Conservation (phyloP, 345 rosid genomes). For the Salix caprea region DNA sequence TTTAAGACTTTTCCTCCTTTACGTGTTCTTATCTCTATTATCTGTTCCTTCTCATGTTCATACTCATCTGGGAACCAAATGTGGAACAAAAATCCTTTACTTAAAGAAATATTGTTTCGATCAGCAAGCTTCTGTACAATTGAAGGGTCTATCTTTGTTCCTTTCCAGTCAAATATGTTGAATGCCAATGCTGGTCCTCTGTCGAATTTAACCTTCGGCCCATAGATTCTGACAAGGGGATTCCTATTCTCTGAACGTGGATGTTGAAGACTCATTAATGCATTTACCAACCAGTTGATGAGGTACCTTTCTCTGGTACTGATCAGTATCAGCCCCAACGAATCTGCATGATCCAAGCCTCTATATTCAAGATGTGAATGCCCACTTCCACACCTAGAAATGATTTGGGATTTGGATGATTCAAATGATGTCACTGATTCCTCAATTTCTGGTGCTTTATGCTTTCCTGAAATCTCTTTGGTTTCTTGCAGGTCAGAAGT, state of each 20-base stretch:
- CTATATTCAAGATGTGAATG: constrained; percentile 37
- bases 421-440: constrained; percentile 25
- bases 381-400: neutral
- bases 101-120: constrained; percentile 51
- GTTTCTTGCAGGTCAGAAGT: constrained; percentile 16
- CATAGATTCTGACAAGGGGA: constrained; percentile 56
- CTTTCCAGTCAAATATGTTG: constrained; percentile 88
- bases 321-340: constrained; percentile 54
- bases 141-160: constrained; percentile 57
- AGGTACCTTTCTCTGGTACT: constrained; percentile 54
- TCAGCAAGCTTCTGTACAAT: constrained; percentile 77
- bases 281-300: constrained; percentile 69
- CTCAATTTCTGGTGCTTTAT: constrained; percentile 26
- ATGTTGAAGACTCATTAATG: constrained; percentile 58
- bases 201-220: constrained; percentile 47
- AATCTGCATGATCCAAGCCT: constrained; percentile 73
- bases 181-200: constrained; percentile 67
- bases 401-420: neutral
- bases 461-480: constrained; percentile 6
- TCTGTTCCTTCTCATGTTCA: constrained; percentile 28
- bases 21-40: constrained; percentile 18
- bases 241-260: constrained; percentile 42
- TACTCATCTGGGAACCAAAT: constrained; percentile 30
- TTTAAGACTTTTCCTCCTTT: neutral
- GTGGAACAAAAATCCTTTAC: constrained; percentile 45